Evolutionary conservation across 1,284 basidiomycete species (phyloP), one percentile per base, ranked within the genome.

Genomic region (Vanrija sp.): DNA sequence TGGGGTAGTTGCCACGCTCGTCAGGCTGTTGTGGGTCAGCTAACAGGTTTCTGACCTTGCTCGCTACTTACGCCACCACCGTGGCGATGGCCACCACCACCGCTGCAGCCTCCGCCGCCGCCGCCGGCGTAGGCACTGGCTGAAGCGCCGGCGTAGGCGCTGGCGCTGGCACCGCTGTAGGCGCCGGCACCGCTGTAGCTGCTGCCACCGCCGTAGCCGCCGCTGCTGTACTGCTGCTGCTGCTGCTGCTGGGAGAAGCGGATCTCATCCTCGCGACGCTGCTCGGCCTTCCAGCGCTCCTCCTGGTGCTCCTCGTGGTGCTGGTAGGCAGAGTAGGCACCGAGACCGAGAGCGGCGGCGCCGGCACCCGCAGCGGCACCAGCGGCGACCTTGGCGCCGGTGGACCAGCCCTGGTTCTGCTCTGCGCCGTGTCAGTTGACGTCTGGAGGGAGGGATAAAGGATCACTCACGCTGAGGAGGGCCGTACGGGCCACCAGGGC

Each of bases 371-470:
- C n/a, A n/a, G n/a, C n/a, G 23, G 35, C 35, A 10, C 46, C 46
- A n/a, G 41, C 47, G 37, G 25, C 47, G 27, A 49, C 41, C 49
- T 50, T 44, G 41, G 41, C 37, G 41, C 42, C 49, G 23, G 49
- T 44, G 22, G 49, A 44, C 49, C 41, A 50, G 36, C 36, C 35
- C 27, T 49, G 27, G 20, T 49, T 22, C 41, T 49, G 35, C 43
- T 45, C 23, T 9, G 27, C 19, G 14, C 7, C 2, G 23, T 18
- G 24, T 8, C n/a, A 24, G n/a, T n/a, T 25, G n/a, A 14, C 16
- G 16, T 16, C n/a, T 2, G 37, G 16, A 3, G 31, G 12, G 10
- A 31, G 3, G 31, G 10, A 31, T 10, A 31, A 4, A 3, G n/a
- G 6, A 14, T 18, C n/a, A n/a, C n/a, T 5, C n/a, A n/a, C 19